Evolutionary conservation across 2,329 filamentous ascomycete genomes (phyloP), one percentile per base, ranked within the genome.

Genomic region (Clarireedia hainanense): DNA sequence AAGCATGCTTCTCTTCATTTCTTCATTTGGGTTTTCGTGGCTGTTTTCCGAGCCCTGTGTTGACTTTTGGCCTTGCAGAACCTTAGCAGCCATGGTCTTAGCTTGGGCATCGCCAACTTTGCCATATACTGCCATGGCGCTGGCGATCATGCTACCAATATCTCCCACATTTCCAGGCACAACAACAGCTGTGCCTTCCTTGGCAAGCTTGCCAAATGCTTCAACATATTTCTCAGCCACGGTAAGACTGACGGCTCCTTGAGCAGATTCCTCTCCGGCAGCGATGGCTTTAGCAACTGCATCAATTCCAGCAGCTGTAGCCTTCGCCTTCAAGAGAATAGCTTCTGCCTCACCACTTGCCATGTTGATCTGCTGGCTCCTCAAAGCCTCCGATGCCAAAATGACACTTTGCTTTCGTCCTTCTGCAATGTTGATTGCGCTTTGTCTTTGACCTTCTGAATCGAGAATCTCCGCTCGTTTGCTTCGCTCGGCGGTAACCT

Each of bases 171-270:
- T 97, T 10, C 94, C 94, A 0, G 94, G 94, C 14, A 99, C 91
- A 20, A 99, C 90, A 27, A 99, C 87, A 4, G 91, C 89, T 3
- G 94, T 99, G 65, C 94, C 90, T 76, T 99, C 91, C 74, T 92
- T 94, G 50, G 94, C 94, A 64, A 99, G 77, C 69, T 91, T 89
- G 63, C 81, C 86, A 68, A 97, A 99, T 4, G 94, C 94, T 47
- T 95, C 92, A 52, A 99, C 94, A 66, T 99, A 99, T 74, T 96
- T 96, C 80, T 99, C 94, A 0, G 94, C 94, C 7, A 99, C 89
- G 14, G 81, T 89, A 60, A 99, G 74, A 67, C 89, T 91, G 46
- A 99, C 80, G 26, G 94, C 94, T 36, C 84, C 83, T 69, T 94
- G 87, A 2, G 94, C 94, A 55, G 85, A 80, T 55, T 83, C 79